Percentiles rank a stretch among this genome's conserved stretches.
Evolutionary conservation across 2,329 filamentous ascomycete genomes (phyloP).

Genomic region (Calcarisporium arbuscula): DNA sequence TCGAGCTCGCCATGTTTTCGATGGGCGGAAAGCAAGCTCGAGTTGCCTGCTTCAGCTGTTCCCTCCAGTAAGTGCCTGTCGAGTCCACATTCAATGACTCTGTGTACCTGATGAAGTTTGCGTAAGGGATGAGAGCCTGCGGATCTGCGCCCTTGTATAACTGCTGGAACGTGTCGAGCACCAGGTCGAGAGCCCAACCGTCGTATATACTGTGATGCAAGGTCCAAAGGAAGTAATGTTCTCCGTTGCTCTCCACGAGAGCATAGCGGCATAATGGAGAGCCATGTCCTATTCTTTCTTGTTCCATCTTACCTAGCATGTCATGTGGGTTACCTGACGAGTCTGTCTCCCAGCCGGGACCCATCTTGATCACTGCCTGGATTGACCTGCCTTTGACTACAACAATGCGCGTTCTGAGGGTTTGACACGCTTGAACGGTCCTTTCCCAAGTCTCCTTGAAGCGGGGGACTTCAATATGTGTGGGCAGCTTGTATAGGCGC

Average conservation of each 20-base stretch:
- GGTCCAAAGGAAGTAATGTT: constrained; percentile 1
- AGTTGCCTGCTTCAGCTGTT: constrained; percentile 8
- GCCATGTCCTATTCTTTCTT: constrained; percentile 11
- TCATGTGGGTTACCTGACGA: too few relatives aligned
- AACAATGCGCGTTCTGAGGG: constrained; percentile 7
- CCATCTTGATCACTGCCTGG: constrained; percentile 4
- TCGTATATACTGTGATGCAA: constrained; percentile 5
- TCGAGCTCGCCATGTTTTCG: background rate
- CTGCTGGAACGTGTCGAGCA: constrained; percentile 2
- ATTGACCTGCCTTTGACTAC: constrained; percentile 1
- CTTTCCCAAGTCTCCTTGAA: constrained; percentile 22
- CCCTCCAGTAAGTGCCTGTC: constrained; percentile 10
- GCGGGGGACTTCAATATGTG: constrained; percentile 11
- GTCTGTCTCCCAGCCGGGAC: constrained; percentile 3
- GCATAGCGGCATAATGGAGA: constrained; percentile 11
- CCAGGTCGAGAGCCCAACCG: constrained; percentile 4
- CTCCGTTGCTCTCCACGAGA: constrained; percentile 3
- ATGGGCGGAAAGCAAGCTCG: constrained; percentile 7
- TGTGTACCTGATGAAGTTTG: constrained; percentile 6
- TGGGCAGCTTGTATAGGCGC: constrained; percentile 15
- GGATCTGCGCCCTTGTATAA: constrained; percentile 10
- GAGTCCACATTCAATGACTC: constrained; percentile 3
- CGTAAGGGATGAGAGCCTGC: constrained; percentile 7
- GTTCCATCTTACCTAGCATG: too few relatives aligned
- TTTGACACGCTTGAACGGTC: constrained; percentile 7